Percentiles rank a stretch among this genome's conserved stretches.
Conservation (phyloP, 2,329 filamentous ascomycete species). For the Alternaria sp. region DNA sequence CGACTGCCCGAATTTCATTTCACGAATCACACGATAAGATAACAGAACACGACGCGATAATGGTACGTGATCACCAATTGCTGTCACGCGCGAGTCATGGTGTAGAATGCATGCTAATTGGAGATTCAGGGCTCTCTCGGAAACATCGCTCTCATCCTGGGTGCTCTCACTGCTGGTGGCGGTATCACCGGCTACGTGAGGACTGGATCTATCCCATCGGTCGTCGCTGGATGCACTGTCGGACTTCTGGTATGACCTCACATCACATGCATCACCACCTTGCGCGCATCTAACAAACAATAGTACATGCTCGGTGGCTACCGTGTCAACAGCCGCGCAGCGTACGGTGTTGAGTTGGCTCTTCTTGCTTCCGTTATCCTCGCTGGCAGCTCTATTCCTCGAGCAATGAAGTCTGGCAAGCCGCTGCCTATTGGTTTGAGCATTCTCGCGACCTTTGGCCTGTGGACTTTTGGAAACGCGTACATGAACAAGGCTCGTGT, state of each 20-base stretch:
- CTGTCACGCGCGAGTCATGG: conserved; percentile 3
- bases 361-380: conserved; percentile 86
- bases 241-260: conserved; percentile 64
- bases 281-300: not conserved
- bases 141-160: conserved; percentile 77
- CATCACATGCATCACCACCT: not conserved
- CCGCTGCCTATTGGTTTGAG: conserved; percentile 83
- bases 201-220: conserved; percentile 84
- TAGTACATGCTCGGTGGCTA: conserved; percentile 79
- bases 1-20: too few species aligned
- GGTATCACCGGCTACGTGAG: conserved; percentile 86
- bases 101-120: conserved; percentile 10
- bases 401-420: conserved; percentile 84
- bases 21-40: too few species aligned
- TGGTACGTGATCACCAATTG: not conserved
- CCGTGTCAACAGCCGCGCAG: conserved; percentile 74
- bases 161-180: conserved; percentile 81
- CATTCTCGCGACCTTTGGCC: conserved; percentile 76
- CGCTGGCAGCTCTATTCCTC: conserved; percentile 81
- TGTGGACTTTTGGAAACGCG: conserved; percentile 80
- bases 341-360: conserved; percentile 88
- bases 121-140: conserved; percentile 47
- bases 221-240: conserved; percentile 83
- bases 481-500: conserved; percentile 43
- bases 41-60: not conserved